Percentiles rank a stretch among this genome's conserved stretches.
These are phyloP conservation scores for Penicillium canescens DNA, from an alignment of 495 filamentous ascomycete species.

Conservation along the genomic window DNA sequence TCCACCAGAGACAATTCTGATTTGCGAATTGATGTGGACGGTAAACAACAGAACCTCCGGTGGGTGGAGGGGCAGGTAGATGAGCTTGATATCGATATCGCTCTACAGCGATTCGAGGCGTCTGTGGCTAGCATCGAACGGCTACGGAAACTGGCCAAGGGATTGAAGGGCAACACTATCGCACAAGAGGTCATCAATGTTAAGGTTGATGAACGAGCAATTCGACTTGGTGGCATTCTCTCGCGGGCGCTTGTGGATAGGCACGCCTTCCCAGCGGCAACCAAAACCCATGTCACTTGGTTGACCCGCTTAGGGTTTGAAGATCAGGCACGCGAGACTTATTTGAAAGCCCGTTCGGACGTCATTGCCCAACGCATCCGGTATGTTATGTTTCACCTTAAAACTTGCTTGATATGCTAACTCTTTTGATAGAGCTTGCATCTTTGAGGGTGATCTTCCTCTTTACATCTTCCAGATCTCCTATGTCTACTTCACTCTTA, in stretches of 20 bases:
- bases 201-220: constrained; percentile 85
- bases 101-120: constrained; percentile 83
- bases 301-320: constrained; percentile 84
- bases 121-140: constrained; percentile 82
- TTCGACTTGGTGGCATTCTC: constrained; percentile 71
- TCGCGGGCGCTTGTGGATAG: constrained; percentile 72
- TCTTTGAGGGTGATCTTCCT: constrained; percentile 89
- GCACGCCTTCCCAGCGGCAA: constrained; percentile 69
- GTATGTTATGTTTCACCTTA: constrained; percentile 45
- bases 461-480: constrained; percentile 96
- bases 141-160: constrained; percentile 72
- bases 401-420: constrained; percentile 26
- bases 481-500: constrained; percentile 92
- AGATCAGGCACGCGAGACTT: constrained; percentile 82
- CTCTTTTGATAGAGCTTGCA: constrained; percentile 65
- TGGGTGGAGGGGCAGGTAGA: constrained; percentile 96
- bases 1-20: constrained; percentile 68
- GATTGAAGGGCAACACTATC: constrained; percentile 78
- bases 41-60: constrained; percentile 90
- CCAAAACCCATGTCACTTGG: constrained; percentile 75
- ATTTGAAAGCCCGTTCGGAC: constrained; percentile 73
- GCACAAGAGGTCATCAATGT: constrained; percentile 86
- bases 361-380: constrained; percentile 79
- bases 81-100: constrained; percentile 93
- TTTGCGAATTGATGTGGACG: constrained; percentile 91